phyloP scores from a whole-genome alignment of 1,139 yeast species.

The Debaryomyces fabryi region DNA sequence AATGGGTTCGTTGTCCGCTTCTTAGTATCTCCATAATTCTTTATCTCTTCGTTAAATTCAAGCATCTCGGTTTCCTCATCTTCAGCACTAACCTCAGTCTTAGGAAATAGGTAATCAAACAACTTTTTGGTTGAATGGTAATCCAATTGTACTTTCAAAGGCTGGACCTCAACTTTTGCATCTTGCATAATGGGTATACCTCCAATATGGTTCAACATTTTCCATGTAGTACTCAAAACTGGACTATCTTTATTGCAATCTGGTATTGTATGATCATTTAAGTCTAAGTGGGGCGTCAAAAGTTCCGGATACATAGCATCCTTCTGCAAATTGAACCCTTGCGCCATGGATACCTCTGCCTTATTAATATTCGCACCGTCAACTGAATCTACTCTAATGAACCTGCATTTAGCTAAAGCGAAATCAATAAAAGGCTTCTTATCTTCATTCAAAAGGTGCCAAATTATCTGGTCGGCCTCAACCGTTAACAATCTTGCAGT shows the following conservation, averaged over 20 bases:
- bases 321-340: conserved; percentile 69
- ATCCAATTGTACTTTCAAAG: conserved; percentile 74
- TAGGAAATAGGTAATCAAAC: conserved; percentile 68
- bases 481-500: conserved; percentile 41
- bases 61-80: conserved; percentile 6
- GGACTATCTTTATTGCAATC: conserved; percentile 23
- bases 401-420: conserved; percentile 64
- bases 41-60: conserved; percentile 4
- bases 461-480: conserved; percentile 63
- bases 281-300: conserved; percentile 52
- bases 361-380: conserved; percentile 62
- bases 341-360: conserved; percentile 63
- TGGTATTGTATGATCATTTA: conserved; percentile 10
- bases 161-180: conserved; percentile 59
- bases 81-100: conserved; percentile 24
- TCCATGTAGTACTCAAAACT: conserved; percentile 66
- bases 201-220: conserved; percentile 77
- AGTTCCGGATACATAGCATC: conserved; percentile 71
- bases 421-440: conserved; percentile 73
- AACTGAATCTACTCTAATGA: conserved; percentile 57
- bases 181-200: conserved; percentile 67
- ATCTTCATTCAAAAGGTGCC: conserved; percentile 67
- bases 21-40: conserved; percentile 1
- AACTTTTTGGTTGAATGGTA: conserved; percentile 64
- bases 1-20: conserved; percentile 3